phyloP scores from a whole-genome alignment of 2,329 filamentous ascomycete species.

The Xylogone sp. region DNA sequence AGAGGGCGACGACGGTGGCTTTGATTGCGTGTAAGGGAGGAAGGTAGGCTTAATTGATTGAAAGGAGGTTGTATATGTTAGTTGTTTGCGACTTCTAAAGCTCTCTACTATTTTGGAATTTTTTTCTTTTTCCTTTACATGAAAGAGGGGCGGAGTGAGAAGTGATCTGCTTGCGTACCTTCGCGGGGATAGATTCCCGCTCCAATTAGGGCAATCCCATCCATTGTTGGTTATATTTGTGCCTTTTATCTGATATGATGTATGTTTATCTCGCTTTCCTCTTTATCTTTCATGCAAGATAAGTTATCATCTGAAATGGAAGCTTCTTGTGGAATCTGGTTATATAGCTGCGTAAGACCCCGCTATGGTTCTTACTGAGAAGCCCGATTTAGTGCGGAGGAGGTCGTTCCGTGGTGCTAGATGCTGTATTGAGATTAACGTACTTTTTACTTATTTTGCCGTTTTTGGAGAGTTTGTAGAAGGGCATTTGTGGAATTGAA shows the following conservation, averaged over 20 bases:
- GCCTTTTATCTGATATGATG: neutral
- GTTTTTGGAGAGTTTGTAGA: neutral
- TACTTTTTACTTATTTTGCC: neutral
- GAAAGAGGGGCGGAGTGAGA: too few species aligned
- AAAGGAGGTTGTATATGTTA: neutral
- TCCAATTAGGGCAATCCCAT: neutral
- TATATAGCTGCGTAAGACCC: neutral
- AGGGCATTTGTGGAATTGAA: too few species aligned
- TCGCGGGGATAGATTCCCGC: neutral
- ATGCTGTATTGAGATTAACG: neutral
- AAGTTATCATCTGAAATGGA: neutral
- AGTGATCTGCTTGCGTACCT: neutral
- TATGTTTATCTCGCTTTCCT: neutral
- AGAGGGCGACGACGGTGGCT: slow-evolving; percentile 48
- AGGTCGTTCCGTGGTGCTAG: neutral
- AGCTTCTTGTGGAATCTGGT: neutral
- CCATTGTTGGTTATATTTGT: too few species aligned
- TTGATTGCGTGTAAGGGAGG: slow-evolving; percentile 42
- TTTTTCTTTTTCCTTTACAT: too few species aligned
- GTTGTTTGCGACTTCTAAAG: neutral
- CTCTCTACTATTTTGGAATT: too few species aligned
- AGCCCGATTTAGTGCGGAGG: neutral
- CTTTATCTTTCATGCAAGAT: neutral
- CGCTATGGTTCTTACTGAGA: neutral
- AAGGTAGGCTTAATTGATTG: neutral